Evolutionary conservation across 1,284 basidiomycete genomes (phyloP).

Genomic region (Apiotrichum veenhuisii): DNA sequence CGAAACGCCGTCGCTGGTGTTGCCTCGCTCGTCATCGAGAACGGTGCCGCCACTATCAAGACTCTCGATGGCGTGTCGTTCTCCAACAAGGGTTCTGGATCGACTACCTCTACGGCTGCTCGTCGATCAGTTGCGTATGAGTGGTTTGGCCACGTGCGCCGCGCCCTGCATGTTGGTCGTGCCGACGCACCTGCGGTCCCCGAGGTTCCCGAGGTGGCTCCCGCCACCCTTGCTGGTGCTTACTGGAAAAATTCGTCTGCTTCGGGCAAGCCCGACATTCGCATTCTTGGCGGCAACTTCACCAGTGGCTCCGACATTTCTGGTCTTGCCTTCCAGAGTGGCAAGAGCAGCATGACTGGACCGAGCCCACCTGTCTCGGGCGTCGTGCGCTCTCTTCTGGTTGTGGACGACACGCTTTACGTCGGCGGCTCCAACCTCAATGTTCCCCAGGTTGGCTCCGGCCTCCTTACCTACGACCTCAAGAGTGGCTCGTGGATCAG

Average conservation of each 20-base stretch:
- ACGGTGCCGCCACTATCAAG: constrained; percentile 33
- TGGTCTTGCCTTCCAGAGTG: constrained; percentile 73
- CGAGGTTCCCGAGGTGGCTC: constrained; percentile 59
- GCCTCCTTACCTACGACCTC: constrained; percentile 76
- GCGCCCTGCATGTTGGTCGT: constrained; percentile 50
- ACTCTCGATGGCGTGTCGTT: constrained; percentile 33
- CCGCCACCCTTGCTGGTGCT: constrained; percentile 76
- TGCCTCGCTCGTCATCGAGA: constrained; percentile 45
- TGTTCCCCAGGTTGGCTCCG: constrained; percentile 52
- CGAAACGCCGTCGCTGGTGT: constrained; percentile 49
- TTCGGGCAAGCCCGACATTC: constrained; percentile 56
- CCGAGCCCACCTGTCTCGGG: constrained; percentile 58
- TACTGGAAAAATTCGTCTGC: constrained; percentile 84
- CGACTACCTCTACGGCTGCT: constrained; percentile 6
- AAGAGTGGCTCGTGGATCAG: constrained; percentile 59
- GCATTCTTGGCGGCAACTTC: constrained; percentile 88
- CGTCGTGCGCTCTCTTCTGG: constrained; percentile 66
- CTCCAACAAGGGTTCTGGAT: constrained; percentile 23
- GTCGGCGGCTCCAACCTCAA: constrained; percentile 63
- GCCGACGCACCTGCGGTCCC: constrained; percentile 52
- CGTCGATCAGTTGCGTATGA: constrained; percentile 3
- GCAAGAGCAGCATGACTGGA: constrained; percentile 57
- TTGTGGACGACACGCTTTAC: constrained; percentile 62
- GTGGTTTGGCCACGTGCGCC: constrained; percentile 35
- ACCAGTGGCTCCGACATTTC: constrained; percentile 52